These are phyloP conservation scores for Aspergillus novofumigatus DNA, from an alignment of 2,329 filamentous ascomycete species.

Conservation along the genomic window DNA sequence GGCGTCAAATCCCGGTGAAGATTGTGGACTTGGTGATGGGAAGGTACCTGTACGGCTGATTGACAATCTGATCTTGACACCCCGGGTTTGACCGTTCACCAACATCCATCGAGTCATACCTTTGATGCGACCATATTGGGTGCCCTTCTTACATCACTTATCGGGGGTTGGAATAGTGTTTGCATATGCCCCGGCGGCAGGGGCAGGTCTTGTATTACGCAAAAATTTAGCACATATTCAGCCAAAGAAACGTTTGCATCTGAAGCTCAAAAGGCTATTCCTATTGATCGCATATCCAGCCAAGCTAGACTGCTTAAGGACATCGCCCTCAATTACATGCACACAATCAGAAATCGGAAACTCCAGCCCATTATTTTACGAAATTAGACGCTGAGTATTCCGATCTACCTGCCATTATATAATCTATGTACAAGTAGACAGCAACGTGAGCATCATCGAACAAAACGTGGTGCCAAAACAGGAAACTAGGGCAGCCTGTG, in stretches of 20 bases:
- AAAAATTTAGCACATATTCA: not conserved
- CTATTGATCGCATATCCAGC: too few species aligned
- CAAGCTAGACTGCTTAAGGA: too few species aligned
- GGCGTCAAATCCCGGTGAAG: slow-evolving; percentile 64
- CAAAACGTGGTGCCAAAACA: slow-evolving; percentile 8
- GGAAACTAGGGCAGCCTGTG: slow-evolving; percentile 30
- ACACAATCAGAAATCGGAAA: not conserved
- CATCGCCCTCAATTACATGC: not conserved
- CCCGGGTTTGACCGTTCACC: slow-evolving; percentile 15
- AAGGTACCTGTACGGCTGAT: slow-evolving; percentile 80
- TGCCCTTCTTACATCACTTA: not conserved
- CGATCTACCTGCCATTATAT: not conserved
- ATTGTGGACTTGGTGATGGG: slow-evolving; percentile 64
- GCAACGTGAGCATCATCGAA: not conserved
- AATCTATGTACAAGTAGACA: not conserved
- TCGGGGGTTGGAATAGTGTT: not conserved
- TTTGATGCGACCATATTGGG: not conserved
- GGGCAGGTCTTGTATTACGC: not conserved
- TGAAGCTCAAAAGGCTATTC: not conserved
- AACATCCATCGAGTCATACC: not conserved
- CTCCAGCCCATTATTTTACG: not conserved
- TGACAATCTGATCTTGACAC: slow-evolving; percentile 77
- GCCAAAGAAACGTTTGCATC: not conserved
- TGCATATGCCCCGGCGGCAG: not conserved
- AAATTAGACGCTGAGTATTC: not conserved